Conservation (phyloP, 2,329 filamentous ascomycete species). For the Coniochaeta ligniaria region DNA sequence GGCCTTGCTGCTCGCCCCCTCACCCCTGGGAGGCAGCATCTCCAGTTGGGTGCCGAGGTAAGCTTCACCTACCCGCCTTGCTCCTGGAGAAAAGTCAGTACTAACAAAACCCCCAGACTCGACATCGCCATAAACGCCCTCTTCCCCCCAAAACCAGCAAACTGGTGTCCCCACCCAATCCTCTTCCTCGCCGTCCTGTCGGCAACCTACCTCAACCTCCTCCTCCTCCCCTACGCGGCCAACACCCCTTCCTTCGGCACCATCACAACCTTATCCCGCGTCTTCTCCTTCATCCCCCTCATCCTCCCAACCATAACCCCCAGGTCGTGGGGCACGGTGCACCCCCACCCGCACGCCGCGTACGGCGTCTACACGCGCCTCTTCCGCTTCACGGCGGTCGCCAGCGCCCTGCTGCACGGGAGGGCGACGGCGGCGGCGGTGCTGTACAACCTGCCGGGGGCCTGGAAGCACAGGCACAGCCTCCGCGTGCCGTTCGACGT, state of each 20-base stretch:
- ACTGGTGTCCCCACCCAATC: constrained; percentile 32
- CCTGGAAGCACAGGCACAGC: constrained; percentile 41
- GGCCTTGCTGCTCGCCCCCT: constrained; percentile 47
- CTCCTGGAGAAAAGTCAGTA: not conserved
- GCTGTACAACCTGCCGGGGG: constrained; percentile 36
- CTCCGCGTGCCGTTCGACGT: constrained; percentile 36
- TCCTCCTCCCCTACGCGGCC: constrained; percentile 30
- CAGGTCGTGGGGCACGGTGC: constrained; percentile 36
- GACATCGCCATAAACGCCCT: constrained; percentile 15
- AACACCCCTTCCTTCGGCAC: constrained; percentile 31
- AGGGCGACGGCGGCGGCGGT: constrained; percentile 35
- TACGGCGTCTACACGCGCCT: constrained; percentile 34
- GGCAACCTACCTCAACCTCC: constrained; percentile 26
- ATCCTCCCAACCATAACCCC: constrained; percentile 40
- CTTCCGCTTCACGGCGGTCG: constrained; percentile 38
- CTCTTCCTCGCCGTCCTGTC: constrained; percentile 25
- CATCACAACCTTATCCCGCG: constrained; percentile 21
- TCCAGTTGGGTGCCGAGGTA: constrained; percentile 22
- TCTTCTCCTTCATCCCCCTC: constrained; percentile 37
- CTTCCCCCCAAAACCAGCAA: constrained; percentile 31
- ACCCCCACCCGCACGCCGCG: constrained; percentile 29
- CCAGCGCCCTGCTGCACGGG: constrained; percentile 36
- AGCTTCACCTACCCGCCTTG: not conserved
- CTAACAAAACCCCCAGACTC: constrained; percentile 9
- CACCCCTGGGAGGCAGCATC: constrained; percentile 29